Conservation (phyloP, 495 filamentous ascomycete genomes). For the Xylaria telfairii region DNA sequence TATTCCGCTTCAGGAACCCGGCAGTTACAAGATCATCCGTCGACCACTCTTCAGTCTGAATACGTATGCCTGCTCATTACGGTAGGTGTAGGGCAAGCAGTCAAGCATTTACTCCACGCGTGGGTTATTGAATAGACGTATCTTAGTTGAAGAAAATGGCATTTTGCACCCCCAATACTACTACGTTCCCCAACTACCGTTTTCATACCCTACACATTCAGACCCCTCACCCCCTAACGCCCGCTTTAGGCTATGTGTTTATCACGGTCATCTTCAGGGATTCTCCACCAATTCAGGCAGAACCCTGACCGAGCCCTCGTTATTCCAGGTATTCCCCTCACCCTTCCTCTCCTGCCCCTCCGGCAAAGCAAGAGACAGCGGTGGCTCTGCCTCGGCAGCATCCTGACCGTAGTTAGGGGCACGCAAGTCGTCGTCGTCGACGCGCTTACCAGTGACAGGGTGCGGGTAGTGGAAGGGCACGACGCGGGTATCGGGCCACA, state of each 20-base stretch:
- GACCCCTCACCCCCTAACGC: conserved; percentile 22
- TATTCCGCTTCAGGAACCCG: conserved; percentile 7
- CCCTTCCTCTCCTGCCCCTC: conserved; percentile 47
- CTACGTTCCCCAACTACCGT: conserved; percentile 34
- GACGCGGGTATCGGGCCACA: conserved; percentile 62
- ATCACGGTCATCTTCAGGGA: conserved; percentile 3
- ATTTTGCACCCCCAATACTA: background rate
- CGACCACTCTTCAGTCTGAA: background rate
- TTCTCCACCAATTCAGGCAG: conserved; percentile 50
- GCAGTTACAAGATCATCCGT: conserved; percentile 8
- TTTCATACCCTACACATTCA: conserved; percentile 1
- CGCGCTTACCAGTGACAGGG: conserved; percentile 55
- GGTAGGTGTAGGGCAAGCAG: background rate
- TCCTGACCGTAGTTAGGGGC: conserved; percentile 54
- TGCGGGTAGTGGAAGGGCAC: conserved; percentile 63
- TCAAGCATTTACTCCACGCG: background rate
- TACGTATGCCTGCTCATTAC: background rate
- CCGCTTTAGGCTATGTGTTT: conserved; percentile 36
- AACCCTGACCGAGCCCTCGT: conserved; percentile 42
- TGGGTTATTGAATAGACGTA: background rate
- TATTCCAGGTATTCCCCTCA: conserved; percentile 43
- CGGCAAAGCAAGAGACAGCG: conserved; percentile 52
- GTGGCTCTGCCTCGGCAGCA: conserved; percentile 42
- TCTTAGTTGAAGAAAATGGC: background rate
- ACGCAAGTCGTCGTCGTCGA: conserved; percentile 52